phyloP scores from a whole-genome alignment of 2,329 filamentous ascomycete genomes.

The Cadophora malorum region DNA sequence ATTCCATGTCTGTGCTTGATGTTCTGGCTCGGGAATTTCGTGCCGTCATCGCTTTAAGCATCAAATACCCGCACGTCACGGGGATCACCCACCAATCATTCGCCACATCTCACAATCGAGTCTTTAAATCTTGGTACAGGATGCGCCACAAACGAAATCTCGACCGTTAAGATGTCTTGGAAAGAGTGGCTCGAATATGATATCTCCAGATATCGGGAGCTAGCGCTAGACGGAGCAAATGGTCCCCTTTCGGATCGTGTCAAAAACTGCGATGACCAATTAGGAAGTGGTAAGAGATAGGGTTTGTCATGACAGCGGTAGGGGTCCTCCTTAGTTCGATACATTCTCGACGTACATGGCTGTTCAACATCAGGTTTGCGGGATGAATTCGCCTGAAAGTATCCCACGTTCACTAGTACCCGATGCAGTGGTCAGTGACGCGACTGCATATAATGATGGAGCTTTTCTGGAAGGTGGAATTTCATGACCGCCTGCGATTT shows the following conservation, averaged over 20 bases:
- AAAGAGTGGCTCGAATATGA: neutral
- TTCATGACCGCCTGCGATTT: neutral
- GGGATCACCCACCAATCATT: constrained; percentile 2
- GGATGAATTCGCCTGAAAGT: neutral
- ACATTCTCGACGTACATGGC: neutral
- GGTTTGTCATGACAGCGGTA: neutral
- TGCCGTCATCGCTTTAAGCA: constrained; percentile 16
- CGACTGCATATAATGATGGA: no score
- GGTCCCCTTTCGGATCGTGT: neutral
- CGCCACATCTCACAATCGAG: neutral
- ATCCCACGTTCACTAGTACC: neutral
- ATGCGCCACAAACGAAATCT: neutral
- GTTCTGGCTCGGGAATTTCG: constrained; percentile 8
- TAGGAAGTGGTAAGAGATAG: neutral
- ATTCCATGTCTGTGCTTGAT: no score
- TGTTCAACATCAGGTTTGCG: constrained; percentile 7
- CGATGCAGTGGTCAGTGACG: neutral
- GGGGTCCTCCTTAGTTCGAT: neutral
- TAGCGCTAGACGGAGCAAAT: neutral
- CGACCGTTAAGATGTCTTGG: neutral
- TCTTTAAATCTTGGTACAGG: neutral
- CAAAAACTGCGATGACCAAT: neutral
- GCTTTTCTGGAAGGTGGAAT: neutral
- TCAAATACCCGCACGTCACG: constrained; percentile 8
- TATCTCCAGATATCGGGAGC: neutral